These are phyloP conservation scores for Talaromyces pinophilus DNA, from an alignment of 2,329 filamentous ascomycete species.

Conservation along the genomic window DNA sequence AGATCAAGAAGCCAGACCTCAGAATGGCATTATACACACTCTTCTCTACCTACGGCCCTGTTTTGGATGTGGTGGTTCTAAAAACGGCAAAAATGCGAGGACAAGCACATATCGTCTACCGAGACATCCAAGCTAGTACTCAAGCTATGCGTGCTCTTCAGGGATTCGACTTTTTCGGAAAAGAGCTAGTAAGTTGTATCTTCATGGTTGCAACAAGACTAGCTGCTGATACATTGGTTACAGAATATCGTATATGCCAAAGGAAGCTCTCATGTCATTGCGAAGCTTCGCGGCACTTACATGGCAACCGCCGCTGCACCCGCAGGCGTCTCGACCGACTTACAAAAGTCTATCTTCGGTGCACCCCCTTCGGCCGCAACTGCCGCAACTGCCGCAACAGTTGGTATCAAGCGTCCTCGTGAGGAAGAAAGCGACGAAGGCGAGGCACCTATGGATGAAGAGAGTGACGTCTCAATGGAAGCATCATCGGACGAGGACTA, in stretches of 20 bases:
- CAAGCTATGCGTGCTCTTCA: constrained; percentile 90
- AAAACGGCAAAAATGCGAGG: constrained; percentile 92
- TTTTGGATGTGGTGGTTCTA: constrained; percentile 87
- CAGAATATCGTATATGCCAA: constrained; percentile 92
- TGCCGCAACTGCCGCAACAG: constrained; percentile 57
- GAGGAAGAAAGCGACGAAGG: constrained; percentile 62
- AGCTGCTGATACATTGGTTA: constrained; percentile 21
- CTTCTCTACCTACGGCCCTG: constrained; percentile 89
- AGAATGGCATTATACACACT: constrained; percentile 86
- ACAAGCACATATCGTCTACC: constrained; percentile 89
- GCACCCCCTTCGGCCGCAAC: constrained; percentile 53
- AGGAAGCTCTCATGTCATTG: constrained; percentile 80
- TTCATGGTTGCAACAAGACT: background rate
- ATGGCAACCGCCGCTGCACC: constrained; percentile 57
- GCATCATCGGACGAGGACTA: constrained; percentile 74
- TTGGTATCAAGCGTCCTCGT: constrained; percentile 68
- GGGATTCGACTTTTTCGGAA: constrained; percentile 81
- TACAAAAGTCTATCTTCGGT: constrained; percentile 80
- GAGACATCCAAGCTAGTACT: constrained; percentile 86
- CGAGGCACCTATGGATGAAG: constrained; percentile 58
- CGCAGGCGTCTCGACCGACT: constrained; percentile 66
- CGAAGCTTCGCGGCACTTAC: constrained; percentile 90
- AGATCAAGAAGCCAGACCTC: constrained; percentile 85
- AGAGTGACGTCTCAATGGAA: constrained; percentile 69
- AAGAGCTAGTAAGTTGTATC: constrained; percentile 69